Base-by-base conservation (phyloP, 805 yeast genomes). In the Zygosaccharomyces siamensis region DNA sequence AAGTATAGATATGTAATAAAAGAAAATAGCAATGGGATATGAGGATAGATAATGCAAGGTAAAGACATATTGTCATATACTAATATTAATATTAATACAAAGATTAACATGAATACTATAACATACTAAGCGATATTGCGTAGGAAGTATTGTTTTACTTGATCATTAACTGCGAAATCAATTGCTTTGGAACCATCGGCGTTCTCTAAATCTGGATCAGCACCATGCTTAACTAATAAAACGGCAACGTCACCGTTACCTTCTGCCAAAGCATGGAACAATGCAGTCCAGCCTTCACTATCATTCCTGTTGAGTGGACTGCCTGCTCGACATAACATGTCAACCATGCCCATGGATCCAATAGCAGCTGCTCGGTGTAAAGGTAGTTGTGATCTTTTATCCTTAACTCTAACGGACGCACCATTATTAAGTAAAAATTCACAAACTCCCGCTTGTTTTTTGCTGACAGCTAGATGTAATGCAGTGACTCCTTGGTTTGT, bases 211-310 rank as follows among this genome's bases (percentile, higher is more conserved):
- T 60, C 45, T 40, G 66, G 50, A 55, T 86, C 89, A 0, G 96
- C 97, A 0, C 92, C 92, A 4, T 75, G 70, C 45, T 75, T 60
- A 1, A 83, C 80, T 41, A 90, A 68, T 30, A 71, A 59, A 1
- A 81, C 72, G 0, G 86, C 96, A 8, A 80, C 79, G 50, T 86
- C 96, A 1, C 84, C 89, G 57, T 83, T 83, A 0, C 96, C 97
- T 66, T 90, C 98, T 0, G 96, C 89, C 48, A 85, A 68, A 0
- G 97, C 96, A 66, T 88, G 95, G 64, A 88, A 96, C 51, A 92
- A 64, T 1, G 96, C 82, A 0, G 95, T 85, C 89, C 93, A 88
- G 0, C 95, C 93, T 46, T 75, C 75, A 26, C 42, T 49, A 61
- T 90, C 97, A 33, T 77, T 76, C 3, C 83, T 74, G 58, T 89